Evolutionary conservation across 2,329 filamentous ascomycete genomes (phyloP), one percentile per base, ranked within the genome.

Genomic region (Botryotinia convoluta): DNA sequence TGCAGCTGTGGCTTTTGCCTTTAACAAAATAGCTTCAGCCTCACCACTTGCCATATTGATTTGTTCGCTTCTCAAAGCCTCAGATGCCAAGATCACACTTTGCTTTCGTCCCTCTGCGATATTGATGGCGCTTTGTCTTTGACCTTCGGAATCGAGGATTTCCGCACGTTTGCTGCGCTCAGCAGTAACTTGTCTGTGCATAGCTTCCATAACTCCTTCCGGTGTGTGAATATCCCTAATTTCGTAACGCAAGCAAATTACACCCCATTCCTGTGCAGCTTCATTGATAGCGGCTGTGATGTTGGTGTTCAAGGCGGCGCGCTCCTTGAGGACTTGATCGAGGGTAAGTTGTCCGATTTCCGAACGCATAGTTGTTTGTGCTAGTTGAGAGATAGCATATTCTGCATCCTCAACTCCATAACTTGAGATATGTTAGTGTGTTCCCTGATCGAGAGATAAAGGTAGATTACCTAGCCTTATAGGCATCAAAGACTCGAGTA

Each of bases 211-310:
- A 20, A 99, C 96, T 68, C 92, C 92, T 45, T 91, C 93, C 2
- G 96, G 96, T 0, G 96, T 96, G 84, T 99, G 96, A 80, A 99
- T 99, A 83, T 99, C 96, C 78, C 96, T 89, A 82, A 99, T 99
- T 84, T 99, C 96, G 86, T 99, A 99, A 74, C 96, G 92, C 75
- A 99, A 87, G 81, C 96, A 99, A 48, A 94, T 93, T 32, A 99
- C 94, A 74, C 96, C 96, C 96, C 96, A 99, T 71, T 95, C 95
- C 79, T 97, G 92, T 7, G 96, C 95, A 1, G 96, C 96, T 83
- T 98, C 95, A 83, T 99, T 99, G 87, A 99, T 98, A 61, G 96
- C 95, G 73, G 93, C 92, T n/a, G 96, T 98, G 82, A 99, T 99
- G 85, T 99, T 98, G 77, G 90, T 94, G 86, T 99, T 99, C 78